These are phyloP conservation scores for Kregervanrija pseudodelftensis DNA, from an alignment of 805 yeast species.

Conservation along the genomic window DNA sequence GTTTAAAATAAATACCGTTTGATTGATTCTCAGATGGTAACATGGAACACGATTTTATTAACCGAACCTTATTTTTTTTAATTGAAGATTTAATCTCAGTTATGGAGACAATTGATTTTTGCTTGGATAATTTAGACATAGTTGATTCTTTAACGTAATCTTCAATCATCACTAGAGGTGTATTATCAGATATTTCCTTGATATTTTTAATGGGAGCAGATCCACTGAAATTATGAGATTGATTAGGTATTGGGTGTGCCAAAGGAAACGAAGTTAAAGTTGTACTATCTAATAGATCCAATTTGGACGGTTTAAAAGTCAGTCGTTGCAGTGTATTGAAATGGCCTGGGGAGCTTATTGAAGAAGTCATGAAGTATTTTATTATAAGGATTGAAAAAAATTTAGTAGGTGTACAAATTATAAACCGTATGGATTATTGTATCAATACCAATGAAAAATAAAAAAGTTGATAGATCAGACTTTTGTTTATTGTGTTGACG, in stretches of 20 bases:
- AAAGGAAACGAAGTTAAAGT: conserved; percentile 45
- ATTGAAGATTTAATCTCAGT: conserved; percentile 28
- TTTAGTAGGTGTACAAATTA: too few relatives aligned
- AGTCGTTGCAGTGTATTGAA: neutral
- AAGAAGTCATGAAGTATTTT: neutral
- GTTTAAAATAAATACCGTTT: too few relatives aligned
- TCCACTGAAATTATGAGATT: conserved; percentile 20
- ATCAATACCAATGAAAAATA: too few relatives aligned
- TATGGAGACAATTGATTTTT: conserved; percentile 26
- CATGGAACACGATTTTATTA: neutral
- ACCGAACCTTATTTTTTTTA: conserved; percentile 5
- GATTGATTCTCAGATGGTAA: neutral
- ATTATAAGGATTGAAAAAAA: too few relatives aligned
- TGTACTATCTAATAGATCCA: conserved; percentile 42
- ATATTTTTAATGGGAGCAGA: conserved; percentile 21
- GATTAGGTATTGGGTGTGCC: conserved; percentile 36
- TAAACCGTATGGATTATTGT: too few relatives aligned
- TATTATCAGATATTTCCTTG: conserved; percentile 1
- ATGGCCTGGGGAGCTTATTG: neutral
- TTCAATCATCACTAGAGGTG: conserved; percentile 39
- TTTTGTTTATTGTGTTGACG: too few relatives aligned
- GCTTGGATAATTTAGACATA: conserved; percentile 2
- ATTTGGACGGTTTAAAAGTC: conserved; percentile 27
- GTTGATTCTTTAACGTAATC: conserved; percentile 38
- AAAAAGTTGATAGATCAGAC: too few relatives aligned